Conservation (phyloP, 1,284 basidiomycete species). For the Trichosporon sp. region DNA sequence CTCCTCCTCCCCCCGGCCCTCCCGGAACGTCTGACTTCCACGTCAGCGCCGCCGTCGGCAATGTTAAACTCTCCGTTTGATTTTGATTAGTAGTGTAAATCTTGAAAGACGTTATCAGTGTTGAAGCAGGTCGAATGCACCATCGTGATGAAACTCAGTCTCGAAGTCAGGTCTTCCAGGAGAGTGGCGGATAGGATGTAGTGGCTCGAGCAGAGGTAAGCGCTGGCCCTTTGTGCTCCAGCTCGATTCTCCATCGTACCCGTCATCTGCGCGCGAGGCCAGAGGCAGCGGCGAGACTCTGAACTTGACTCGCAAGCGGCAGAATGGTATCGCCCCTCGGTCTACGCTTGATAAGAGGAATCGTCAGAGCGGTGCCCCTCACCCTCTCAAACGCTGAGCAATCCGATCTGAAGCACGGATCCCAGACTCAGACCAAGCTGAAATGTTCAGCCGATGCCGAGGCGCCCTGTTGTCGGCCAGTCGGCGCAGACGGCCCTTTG, state of each 20-base stretch:
- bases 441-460: background rate
- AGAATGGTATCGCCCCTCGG: too few species aligned
- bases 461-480: too few species aligned
- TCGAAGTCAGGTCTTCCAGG: too few species aligned
- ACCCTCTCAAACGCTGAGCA: background rate
- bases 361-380: background rate
- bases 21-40: constrained; percentile 37
- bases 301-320: too few species aligned
- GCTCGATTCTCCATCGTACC: too few species aligned
- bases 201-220: background rate
- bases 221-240: background rate
- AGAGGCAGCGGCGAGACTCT: too few species aligned
- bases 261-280: too few species aligned
- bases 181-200: too few species aligned
- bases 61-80: constrained; percentile 30
- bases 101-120: background rate
- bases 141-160: too few species aligned
- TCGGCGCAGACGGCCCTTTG: background rate
- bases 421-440: background rate
- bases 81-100: background rate
- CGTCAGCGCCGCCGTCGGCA: constrained; percentile 40
- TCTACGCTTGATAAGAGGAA: background rate
- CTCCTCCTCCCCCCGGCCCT: constrained; percentile 34
- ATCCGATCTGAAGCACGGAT: background rate
- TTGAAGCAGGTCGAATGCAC: too few species aligned